Conservation (phyloP, 768 basidiomycete species). For the Naganishia randhawae region DNA sequence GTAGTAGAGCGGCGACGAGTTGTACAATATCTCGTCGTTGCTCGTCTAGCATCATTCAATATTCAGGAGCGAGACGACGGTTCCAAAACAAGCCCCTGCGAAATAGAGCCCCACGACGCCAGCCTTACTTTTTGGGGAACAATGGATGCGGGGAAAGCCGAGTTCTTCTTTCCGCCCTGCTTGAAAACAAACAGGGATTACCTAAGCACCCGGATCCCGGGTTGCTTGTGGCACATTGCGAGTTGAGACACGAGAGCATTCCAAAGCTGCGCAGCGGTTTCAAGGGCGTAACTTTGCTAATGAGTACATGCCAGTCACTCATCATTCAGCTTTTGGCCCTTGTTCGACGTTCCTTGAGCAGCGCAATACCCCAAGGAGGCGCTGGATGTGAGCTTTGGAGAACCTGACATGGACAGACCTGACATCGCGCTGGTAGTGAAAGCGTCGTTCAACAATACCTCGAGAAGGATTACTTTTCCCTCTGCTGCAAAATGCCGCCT, state of each 20-base stretch:
- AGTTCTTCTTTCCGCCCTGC: not conserved
- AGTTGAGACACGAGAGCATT: not conserved
- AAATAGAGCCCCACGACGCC: no score
- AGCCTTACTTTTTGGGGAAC: conserved; percentile 2
- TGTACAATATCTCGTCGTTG: no score
- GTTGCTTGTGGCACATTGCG: not conserved
- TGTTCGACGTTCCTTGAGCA: not conserved
- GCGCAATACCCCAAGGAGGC: no score
- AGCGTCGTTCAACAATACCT: conserved; percentile 10
- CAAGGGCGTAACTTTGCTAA: not conserved
- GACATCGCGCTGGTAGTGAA: conserved; percentile 4
- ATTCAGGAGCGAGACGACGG: no score
- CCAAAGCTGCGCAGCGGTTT: not conserved
- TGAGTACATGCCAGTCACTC: not conserved
- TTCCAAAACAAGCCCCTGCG: no score
- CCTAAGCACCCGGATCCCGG: no score
- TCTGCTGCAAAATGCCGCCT: conserved; percentile 12
- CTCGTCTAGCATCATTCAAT: no score
- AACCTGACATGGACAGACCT: conserved; percentile 12
- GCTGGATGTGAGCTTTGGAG: no score
- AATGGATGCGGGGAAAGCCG: not conserved
- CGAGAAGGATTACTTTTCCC: conserved; percentile 14
- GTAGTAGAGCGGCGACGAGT: no score
- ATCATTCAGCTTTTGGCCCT: not conserved
- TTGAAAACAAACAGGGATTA: not conserved